A percentile compares a stretch with the other conserved stretches of the same genome.
Evolutionary conservation across 2,329 filamentous ascomycete genomes (phyloP).

Genomic region (Fusarium torreyae): DNA sequence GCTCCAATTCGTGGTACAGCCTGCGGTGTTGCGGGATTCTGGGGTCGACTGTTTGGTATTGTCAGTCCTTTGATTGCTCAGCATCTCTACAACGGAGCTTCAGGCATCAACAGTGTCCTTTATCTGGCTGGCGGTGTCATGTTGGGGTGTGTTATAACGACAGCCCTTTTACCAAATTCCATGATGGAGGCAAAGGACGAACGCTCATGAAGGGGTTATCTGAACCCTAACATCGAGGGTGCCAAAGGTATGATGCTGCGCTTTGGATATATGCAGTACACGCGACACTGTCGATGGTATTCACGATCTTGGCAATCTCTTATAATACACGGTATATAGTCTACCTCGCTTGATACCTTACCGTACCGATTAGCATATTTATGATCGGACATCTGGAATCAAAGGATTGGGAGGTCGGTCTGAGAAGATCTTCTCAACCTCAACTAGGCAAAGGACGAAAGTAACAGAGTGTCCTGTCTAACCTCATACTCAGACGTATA

Average conservation of each 20-base stretch:
- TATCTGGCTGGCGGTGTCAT: slow-evolving; percentile 71
- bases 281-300: neutral
- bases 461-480: too few relatives aligned
- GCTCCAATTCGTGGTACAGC: slow-evolving; percentile 69
- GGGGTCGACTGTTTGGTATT: slow-evolving; percentile 71
- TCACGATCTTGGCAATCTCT: neutral
- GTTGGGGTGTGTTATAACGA: slow-evolving; percentile 66
- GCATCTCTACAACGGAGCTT: slow-evolving; percentile 55
- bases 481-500: too few relatives aligned
- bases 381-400: neutral
- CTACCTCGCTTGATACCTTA: neutral
- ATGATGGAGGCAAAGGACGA: slow-evolving; percentile 56
- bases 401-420: neutral
- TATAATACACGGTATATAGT: neutral
- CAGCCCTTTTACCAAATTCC: slow-evolving; percentile 62
- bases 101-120: slow-evolving; percentile 65
- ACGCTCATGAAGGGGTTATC: slow-evolving; percentile 10
- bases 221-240: neutral
- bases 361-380: too few relatives aligned
- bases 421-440: neutral
- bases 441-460: neutral
- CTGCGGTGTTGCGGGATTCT: slow-evolving; percentile 70
- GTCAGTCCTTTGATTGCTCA: slow-evolving; percentile 70
- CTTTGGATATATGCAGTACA: too few relatives aligned
- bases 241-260: neutral